These are phyloP conservation scores for Sporothrix dimorphospora DNA, from an alignment of 2,329 filamentous ascomycete species.

Conservation along the genomic window DNA sequence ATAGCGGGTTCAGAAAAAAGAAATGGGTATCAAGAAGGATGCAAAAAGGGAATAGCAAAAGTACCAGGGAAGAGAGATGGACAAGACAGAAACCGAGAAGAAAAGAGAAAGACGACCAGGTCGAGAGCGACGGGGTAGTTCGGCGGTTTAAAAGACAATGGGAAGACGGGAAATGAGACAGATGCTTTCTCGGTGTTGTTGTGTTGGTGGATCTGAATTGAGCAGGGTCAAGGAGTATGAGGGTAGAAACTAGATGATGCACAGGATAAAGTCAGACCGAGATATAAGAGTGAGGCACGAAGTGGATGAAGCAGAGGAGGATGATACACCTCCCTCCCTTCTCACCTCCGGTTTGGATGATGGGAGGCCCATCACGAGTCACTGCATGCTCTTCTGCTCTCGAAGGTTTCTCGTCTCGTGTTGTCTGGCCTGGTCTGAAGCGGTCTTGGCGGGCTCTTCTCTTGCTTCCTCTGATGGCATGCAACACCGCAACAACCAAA, in stretches of 20 bases:
- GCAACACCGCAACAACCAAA: background rate
- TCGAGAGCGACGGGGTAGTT: background rate
- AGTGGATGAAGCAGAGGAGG: background rate
- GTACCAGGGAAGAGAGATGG: background rate
- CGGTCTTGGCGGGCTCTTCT: background rate
- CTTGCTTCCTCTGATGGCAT: background rate
- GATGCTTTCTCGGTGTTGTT: background rate
- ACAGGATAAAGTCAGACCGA: constrained; percentile 10
- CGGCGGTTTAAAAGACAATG: background rate
- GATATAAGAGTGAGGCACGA: background rate
- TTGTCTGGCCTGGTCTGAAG: constrained; percentile 10
- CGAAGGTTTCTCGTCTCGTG: background rate
- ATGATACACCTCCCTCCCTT: background rate
- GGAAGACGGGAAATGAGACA: constrained; percentile 3
- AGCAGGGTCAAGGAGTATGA: background rate
- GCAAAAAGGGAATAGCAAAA: background rate
- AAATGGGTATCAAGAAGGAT: background rate
- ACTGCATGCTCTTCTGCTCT: constrained; percentile 3
- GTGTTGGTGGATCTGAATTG: background rate
- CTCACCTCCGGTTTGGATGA: background rate
- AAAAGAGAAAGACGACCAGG: constrained; percentile 3
- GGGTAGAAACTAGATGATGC: background rate
- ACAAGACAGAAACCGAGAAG: constrained; percentile 3
- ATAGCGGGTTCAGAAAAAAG: background rate
- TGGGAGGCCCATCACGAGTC: background rate